Evolutionary conservation across 441 rosid genomes (phyloP), one percentile per base, ranked within the genome.

Genomic region (Codiaeum variegatum): DNA sequence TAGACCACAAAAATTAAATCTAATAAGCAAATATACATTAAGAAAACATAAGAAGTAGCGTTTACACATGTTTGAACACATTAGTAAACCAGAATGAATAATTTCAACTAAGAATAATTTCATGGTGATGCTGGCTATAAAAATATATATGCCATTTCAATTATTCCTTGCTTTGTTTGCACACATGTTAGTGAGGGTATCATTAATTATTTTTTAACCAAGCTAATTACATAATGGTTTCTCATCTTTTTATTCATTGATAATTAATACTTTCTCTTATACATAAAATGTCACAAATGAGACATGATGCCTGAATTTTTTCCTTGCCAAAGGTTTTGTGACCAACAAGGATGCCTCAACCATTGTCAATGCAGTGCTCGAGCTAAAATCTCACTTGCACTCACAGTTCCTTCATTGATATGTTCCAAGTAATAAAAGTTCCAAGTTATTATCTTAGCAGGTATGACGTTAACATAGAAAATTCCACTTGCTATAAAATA

Each of bases 351-450:
- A 88, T 87, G 49, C 96, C 98, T 62, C 97, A 91, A 23, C 98
- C 97, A 51, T 90, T 91, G 65, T 93, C 98, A 32, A 32, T 88
- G 97, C 52, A 93, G 79, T 6, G 98, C 97, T 65, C 96, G 87
- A n/a, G 98, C 98, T 81, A 93, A 68, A 74, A 93, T 91, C 87
- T 93, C 98, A 70, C 98, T 93, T 55, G 98, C 98, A 72, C 98
- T 93, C 23, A 94, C 98, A 80, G 97, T 93, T 78, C 93, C 91
- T 75, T 88, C 97, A 56, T 93, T 88, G 55, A 93, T 97, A 97
- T 93, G 73, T 83, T 74, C 74, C 58, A 64, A 63, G 73, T 38
- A 51, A 36, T 68, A 47, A 63, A 67, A 24, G 11, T 15, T 21
- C 31, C 11, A 64, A 28, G 16, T 21, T 5, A 55, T 55, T 55